Evolutionary conservation across 2,329 filamentous ascomycete species (phyloP).

Genomic region (Venturia nashicola): DNA sequence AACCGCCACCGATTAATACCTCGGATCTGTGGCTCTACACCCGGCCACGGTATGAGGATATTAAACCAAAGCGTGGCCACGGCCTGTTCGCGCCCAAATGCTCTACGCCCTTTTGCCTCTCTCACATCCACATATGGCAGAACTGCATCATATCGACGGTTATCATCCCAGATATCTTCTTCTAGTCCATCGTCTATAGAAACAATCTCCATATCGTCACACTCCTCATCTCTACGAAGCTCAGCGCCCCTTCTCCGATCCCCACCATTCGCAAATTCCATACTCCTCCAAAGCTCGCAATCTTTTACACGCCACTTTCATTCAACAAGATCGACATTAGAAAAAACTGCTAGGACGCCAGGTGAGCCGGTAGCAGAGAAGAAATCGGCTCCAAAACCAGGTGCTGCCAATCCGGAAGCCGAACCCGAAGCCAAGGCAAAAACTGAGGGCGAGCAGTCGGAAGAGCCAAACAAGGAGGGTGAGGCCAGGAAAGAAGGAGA

Average conservation of each 20-base stretch:
- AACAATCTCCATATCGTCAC: neutral
- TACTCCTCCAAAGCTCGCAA: constrained; percentile 29
- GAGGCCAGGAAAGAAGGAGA: constrained; percentile 33
- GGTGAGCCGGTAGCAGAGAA: constrained; percentile 19
- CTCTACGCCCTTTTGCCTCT: neutral
- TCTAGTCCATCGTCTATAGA: neutral
- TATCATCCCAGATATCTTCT: constrained; percentile 17
- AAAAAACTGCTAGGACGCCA: constrained; percentile 17
- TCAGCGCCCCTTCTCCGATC: neutral
- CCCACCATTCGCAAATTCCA: neutral
- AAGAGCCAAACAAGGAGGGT: constrained; percentile 34
- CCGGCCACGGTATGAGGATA: constrained; percentile 6
- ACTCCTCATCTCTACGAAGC: neutral
- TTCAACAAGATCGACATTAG: constrained; percentile 22
- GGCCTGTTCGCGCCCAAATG: constrained; percentile 3
- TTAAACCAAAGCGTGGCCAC: neutral
- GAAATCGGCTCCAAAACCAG: constrained; percentile 23
- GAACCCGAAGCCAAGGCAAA: neutral
- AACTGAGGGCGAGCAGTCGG: constrained; percentile 30
- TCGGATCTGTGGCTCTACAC: neutral
- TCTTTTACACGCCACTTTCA: constrained; percentile 32
- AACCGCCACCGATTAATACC: neutral
- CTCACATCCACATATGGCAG: constrained; percentile 24
- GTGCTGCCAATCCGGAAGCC: constrained; percentile 18
- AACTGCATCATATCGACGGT: constrained; percentile 35